Base-by-base conservation (phyloP, 768 basidiomycete genomes). In the Podaxis rugospora region DNA sequence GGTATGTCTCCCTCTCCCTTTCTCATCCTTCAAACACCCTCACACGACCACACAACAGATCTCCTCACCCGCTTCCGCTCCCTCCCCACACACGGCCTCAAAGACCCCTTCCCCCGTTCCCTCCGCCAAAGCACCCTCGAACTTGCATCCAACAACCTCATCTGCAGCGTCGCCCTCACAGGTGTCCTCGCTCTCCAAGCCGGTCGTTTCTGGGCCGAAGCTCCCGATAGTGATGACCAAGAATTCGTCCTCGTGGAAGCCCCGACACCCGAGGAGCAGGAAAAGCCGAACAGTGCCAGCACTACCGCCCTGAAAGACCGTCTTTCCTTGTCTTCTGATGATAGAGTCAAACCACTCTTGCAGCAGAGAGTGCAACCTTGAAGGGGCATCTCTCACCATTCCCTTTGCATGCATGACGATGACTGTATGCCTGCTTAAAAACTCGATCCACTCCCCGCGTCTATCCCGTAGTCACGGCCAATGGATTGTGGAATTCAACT, bases 151-250 rank as follows among this genome's bases (percentile, higher is more conserved):
- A 87, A 83, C 67, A 85, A 94, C 69, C 88, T 94, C 68, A 83
- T 93, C 61, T 93, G 90, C 77, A 90, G 89, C 69, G 92, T 94
- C 51, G 90, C 90, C 0, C 81, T 94, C 57, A 94, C 92, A 0
- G 92, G 92, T n/a, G 89, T 94, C 27, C 76, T 94, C 36, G 83
- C 86, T 7, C 80, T 94, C 25, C 92, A 94, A 75, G 90, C 91
- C 0, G 89, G 88, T 49, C 83, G 92, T 47, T 89, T 86, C 76
- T 94, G 91, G 91, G 90, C 88, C 3, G 92, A 94, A 69, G 83
- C 82, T 32, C 78, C 86, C 14, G 90, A 92, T 63, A 75, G 74
- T 35, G 85, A 85, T 35, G 83, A 84, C 23, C 82, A 82, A 13
- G 72, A 75, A 21, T 69, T 68, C 40, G 68, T 70, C 25, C 58